Percentiles rank a stretch among this genome's conserved stretches.
These are phyloP conservation scores for Suillus variegatus DNA, from an alignment of 768 basidiomycete species.

Conservation along the genomic window DNA sequence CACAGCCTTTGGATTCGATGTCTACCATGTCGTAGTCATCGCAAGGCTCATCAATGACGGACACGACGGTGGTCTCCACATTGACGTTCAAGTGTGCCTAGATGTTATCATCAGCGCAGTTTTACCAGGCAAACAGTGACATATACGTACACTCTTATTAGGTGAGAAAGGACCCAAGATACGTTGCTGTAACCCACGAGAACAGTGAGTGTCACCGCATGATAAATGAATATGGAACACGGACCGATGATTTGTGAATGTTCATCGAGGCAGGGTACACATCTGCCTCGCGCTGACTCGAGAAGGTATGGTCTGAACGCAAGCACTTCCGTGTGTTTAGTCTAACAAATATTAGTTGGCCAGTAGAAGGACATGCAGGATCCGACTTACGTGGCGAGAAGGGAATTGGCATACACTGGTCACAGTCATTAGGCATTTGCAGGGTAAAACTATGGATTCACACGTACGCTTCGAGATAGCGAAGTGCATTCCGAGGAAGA, in stretches of 20 bases:
- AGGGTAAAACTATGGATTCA: neutral
- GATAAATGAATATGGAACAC: neutral
- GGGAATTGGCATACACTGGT: conserved; percentile 34
- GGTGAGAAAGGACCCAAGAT: conserved; percentile 21
- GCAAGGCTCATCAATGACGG: conserved; percentile 28
- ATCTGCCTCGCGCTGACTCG: conserved; percentile 30
- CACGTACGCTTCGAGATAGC: conserved; percentile 33
- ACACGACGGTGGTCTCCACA: conserved; percentile 34
- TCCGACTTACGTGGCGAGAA: conserved; percentile 32
- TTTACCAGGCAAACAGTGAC: neutral
- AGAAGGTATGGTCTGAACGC: conserved; percentile 22
- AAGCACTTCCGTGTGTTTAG: conserved; percentile 34
- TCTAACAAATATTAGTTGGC: conserved; percentile 12
- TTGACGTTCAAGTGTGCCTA: conserved; percentile 32
- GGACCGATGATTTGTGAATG: neutral
- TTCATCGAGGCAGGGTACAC: conserved; percentile 23
- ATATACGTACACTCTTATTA: conserved; percentile 23
- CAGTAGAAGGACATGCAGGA: neutral
- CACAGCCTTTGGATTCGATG: conserved; percentile 19
- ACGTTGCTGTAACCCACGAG: conserved; percentile 18
- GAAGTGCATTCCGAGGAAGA: conserved; percentile 38
- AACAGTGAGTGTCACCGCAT: neutral
- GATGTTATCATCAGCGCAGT: neutral
- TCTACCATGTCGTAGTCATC: conserved; percentile 21
- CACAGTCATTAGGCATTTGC: neutral